These are phyloP conservation scores for Coemansia sp. DNA, from an alignment of 192 early-diverging fungal species.

Conservation along the genomic window DNA sequence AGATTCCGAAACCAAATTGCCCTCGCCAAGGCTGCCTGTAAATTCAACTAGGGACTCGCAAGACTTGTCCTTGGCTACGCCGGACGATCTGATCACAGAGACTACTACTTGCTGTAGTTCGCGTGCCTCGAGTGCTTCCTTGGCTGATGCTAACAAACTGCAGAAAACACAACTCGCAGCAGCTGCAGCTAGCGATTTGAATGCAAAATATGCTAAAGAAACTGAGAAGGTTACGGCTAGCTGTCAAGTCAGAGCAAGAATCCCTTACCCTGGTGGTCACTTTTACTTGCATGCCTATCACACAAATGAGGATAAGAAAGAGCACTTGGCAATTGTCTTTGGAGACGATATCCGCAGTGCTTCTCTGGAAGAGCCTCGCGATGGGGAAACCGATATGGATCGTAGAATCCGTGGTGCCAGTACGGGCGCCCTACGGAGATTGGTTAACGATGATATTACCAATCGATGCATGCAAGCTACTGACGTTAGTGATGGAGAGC, in stretches of 20 bases:
- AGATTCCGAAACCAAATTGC: not conserved
- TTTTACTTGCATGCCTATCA: slow-evolving; percentile 83
- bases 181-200: not conserved
- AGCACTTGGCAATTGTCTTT: slow-evolving; percentile 94
- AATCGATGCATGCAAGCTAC: not conserved
- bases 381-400: slow-evolving; percentile 76
- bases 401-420: slow-evolving; percentile 79
- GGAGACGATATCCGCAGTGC: slow-evolving; percentile 74
- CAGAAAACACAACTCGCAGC: not conserved
- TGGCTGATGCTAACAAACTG: not conserved
- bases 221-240: slow-evolving; percentile 9
- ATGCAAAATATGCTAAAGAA: not conserved
- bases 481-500: not conserved
- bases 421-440: slow-evolving; percentile 54
- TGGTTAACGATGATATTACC: slow-evolving; percentile 44
- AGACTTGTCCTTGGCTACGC: slow-evolving; percentile 8
- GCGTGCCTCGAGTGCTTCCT: slow-evolving; percentile 16
- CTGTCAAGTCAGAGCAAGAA: slow-evolving; percentile 69
- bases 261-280: slow-evolving; percentile 76
- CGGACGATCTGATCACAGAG: slow-evolving; percentile 36
- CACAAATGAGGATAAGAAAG: slow-evolving; percentile 80
- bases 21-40: not conserved
- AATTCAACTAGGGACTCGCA: slow-evolving; percentile 1
- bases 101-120: slow-evolving; percentile 22
- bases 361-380: slow-evolving; percentile 63